Evolutionary conservation across 345 rosid genomes (phyloP), one percentile per base, ranked within the genome.

Genomic region (Ricinus communis): DNA sequence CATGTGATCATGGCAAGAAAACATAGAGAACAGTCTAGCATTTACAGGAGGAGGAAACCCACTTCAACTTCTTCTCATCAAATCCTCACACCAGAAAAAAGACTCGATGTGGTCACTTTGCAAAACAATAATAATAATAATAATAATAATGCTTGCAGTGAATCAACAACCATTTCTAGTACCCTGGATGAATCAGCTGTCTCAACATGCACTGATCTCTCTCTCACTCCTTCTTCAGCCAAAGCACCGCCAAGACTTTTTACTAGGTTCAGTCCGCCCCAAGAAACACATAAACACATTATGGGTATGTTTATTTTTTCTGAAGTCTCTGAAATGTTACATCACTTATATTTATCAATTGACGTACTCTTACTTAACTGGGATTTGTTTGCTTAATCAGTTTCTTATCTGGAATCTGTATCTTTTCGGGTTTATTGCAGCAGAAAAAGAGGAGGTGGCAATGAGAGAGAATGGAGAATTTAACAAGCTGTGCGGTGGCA

Each of bases 1-100:
- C 97, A 94, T 71, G 98, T 94, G 57, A 88, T 94, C 64, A 88
- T 87, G 91, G 97, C 98, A 1, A 90, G 98, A 74, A 87, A 83
- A 77, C 85, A 85, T 30, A 85, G 97, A 68, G 93, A 91, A 72
- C 90, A 81, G 59, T 86, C 90, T 57, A 77, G 73, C 79, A 57
- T 79, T 70, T 82, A 72, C 66, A 71, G 83, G 65, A 79, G 84
- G 65, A 83, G 87, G 60, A 89, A 80, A 72, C 82, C 81, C 11
- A 22, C 76, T 66, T 60, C 81, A 54, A 28, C 72, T 64, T 47
- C 74, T 19, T 61, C 74, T 45, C 67, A 28, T 25, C 30, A 55
- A 56, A 31, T 71, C 68, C 13, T 31, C 49, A 60, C 66, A 25
- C n/a, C 51, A 19, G 15, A 5, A 49, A 80, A 28, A 41, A 64